A percentile compares a stretch with the other conserved stretches of the same genome.
These are phyloP conservation scores for Stenogyne calaminthoides DNA, from an alignment of 305 asterid genomes.

Conservation along the genomic window DNA sequence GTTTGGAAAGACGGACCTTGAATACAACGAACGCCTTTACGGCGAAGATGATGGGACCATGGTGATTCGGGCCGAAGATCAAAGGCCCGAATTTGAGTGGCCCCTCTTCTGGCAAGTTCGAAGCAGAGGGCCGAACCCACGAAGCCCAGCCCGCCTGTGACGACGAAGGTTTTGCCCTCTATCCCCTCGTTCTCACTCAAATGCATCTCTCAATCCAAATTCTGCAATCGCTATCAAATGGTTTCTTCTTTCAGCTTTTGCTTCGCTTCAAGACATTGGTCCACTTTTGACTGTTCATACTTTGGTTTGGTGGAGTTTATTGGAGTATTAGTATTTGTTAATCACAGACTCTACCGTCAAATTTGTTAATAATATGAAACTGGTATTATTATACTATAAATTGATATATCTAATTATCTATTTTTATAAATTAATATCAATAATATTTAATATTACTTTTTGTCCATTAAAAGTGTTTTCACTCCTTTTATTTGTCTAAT, in stretches of 20 bases:
- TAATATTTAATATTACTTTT: no score
- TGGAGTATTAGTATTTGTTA: no score
- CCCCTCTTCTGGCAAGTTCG: slow-evolving; percentile 84
- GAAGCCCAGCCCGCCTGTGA: slow-evolving; percentile 89
- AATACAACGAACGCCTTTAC: slow-evolving; percentile 55
- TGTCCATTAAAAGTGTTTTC: no score
- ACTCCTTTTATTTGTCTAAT: no score
- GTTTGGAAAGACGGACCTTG: slow-evolving; percentile 46
- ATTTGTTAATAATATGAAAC: no score
- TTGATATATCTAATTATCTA: no score
- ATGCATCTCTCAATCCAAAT: slow-evolving; percentile 60
- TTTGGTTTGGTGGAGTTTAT: no score
- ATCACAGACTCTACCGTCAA: no score
- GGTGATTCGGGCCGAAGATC: slow-evolving; percentile 78
- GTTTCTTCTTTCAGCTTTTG: not conserved
- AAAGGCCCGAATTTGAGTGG: slow-evolving; percentile 73
- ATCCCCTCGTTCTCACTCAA: slow-evolving; percentile 96
- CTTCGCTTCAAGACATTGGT: not conserved
- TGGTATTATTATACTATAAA: no score
- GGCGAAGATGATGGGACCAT: slow-evolving; percentile 67
- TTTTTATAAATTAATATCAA: no score
- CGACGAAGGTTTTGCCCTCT: slow-evolving; percentile 69
- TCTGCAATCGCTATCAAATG: not conserved
- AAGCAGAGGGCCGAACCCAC: slow-evolving; percentile 90
- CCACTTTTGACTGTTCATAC: not conserved